These are phyloP conservation scores for Kodamaea restingae DNA, from an alignment of 805 yeast species.

Conservation along the genomic window DNA sequence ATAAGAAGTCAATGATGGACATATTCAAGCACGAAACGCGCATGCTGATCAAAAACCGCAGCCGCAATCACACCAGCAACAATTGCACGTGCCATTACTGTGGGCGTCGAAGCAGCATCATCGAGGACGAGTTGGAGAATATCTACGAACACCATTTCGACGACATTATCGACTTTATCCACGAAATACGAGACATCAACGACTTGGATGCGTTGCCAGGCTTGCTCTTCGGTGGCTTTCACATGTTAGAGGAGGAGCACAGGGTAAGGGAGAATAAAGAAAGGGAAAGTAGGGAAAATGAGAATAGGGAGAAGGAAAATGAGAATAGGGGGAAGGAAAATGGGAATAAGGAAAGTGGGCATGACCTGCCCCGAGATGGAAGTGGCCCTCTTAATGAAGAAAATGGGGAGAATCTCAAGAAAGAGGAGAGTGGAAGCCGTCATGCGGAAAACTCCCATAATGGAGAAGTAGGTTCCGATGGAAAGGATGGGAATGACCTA, in stretches of 20 bases:
- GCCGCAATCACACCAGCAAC: conserved; percentile 5
- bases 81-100: conserved; percentile 72
- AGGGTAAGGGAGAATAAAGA: conserved; percentile 15
- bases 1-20: conserved; percentile 64
- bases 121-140: conserved; percentile 73
- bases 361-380: too few species aligned
- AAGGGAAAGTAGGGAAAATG: conserved; percentile 1
- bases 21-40: conserved; percentile 47
- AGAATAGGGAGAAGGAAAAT: neutral
- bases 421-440: too few species aligned
- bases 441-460: too few species aligned
- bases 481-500: too few species aligned
- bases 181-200: conserved; percentile 36
- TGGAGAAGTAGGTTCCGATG: too few species aligned
- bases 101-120: conserved; percentile 65
- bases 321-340: neutral
- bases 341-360: too few species aligned
- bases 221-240: conserved; percentile 33
- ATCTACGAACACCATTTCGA: conserved; percentile 68
- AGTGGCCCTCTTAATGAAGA: too few species aligned
- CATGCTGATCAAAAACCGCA: conserved; percentile 16
- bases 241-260: conserved; percentile 33
- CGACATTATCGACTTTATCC: conserved; percentile 35
- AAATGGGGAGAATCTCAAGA: too few species aligned
- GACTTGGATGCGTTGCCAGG: conserved; percentile 35